Evolutionary conservation across 768 basidiomycete species (phyloP).

Genomic region (Tulasnella sp.): DNA sequence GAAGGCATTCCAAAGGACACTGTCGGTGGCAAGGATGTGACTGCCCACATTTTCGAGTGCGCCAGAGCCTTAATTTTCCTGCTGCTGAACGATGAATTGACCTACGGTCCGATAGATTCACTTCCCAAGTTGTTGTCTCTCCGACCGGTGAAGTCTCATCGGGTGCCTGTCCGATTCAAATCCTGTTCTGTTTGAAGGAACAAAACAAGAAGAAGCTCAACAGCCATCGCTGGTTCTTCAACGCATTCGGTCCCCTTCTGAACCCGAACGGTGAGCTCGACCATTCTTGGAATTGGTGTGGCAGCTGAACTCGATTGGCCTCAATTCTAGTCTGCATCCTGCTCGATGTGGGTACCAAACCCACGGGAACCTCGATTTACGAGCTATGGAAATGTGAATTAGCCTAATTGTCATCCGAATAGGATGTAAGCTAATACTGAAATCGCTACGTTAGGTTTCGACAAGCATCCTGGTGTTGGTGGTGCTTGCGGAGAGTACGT

Average conservation of each 20-base stretch:
- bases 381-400: constrained; percentile 88
- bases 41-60: constrained; percentile 91
- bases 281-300: background rate
- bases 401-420: background rate
- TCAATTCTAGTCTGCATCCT: constrained; percentile 71
- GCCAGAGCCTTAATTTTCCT: constrained; percentile 39
- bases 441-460: constrained; percentile 56
- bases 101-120: constrained; percentile 55
- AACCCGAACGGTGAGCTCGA: constrained; percentile 68
- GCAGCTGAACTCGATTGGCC: constrained; percentile 13
- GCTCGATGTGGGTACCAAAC: constrained; percentile 94
- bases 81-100: constrained; percentile 33
- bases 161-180: constrained; percentile 78
- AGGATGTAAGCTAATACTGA: constrained; percentile 9
- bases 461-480: constrained; percentile 81
- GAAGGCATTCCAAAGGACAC: constrained; percentile 90
- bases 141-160: constrained; percentile 78
- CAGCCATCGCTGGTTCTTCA: constrained; percentile 97
- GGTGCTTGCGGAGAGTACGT: constrained; percentile 93
- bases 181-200: constrained; percentile 90
- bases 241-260: constrained; percentile 87
- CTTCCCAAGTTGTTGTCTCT: constrained; percentile 75
- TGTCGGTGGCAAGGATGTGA: constrained; percentile 86
- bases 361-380: constrained; percentile 91
- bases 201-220: constrained; percentile 98